phyloP scores from a whole-genome alignment of 139 green algal species.

The Ostreobium quekettii region DNA sequence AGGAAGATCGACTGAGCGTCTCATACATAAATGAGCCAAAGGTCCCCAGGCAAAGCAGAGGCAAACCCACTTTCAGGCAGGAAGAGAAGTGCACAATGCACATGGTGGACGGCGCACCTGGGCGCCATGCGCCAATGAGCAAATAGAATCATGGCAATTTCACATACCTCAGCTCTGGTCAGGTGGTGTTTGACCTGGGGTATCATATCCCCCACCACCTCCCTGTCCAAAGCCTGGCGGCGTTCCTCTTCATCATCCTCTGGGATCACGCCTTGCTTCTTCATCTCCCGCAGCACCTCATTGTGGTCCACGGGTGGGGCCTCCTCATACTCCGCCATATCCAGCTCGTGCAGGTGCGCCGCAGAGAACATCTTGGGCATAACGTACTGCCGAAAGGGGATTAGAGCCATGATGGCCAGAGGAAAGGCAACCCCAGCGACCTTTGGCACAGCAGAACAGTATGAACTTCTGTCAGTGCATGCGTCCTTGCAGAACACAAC shows the following conservation, averaged over 20 bases:
- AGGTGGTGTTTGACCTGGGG: conserved; percentile 28
- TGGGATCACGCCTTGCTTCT: neutral
- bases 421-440: conserved; percentile 65
- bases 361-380: conserved; percentile 46
- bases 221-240: conserved; percentile 2
- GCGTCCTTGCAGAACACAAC: too few species aligned
- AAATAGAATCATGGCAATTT: too few species aligned
- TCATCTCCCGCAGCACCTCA: conserved; percentile 7
- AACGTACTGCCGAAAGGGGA: conserved; percentile 60
- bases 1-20: too few species aligned
- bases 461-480: too few species aligned
- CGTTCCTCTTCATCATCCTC: conserved; percentile 19
- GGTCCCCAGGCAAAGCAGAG: too few species aligned
- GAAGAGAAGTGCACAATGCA: too few species aligned
- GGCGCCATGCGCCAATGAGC: too few species aligned
- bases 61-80: too few species aligned
- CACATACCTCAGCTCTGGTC: conserved; percentile 16
- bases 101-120: too few species aligned
- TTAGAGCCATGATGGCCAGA: conserved; percentile 69
- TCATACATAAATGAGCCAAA: too few species aligned
- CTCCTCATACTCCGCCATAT: conserved; percentile 54
- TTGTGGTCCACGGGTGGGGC: conserved; percentile 21
- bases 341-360: conserved; percentile 46
- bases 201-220: neutral
- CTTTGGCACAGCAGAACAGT: conserved; percentile 6